Evolutionary conservation across 2,329 filamentous ascomycete genomes (phyloP).

Genomic region (Talaromyces atroroseus): DNA sequence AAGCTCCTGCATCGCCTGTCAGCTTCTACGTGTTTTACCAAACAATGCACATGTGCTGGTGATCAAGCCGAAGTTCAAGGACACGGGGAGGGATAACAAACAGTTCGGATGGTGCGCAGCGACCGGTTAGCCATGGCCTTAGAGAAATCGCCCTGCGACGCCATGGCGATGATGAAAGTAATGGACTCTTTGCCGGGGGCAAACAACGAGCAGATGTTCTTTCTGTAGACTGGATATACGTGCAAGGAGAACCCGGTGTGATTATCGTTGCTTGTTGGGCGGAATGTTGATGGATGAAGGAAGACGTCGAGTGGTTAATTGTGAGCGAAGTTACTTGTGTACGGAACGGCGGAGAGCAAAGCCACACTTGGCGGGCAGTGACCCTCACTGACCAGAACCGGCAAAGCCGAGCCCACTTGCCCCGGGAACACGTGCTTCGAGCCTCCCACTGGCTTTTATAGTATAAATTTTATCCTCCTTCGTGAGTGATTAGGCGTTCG

Average conservation of each 20-base stretch:
- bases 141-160: conserved; percentile 29
- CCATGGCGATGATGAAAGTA: conserved; percentile 22
- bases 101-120: conserved; percentile 80
- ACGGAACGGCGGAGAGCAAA: conserved; percentile 2
- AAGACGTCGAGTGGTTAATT: not conserved
- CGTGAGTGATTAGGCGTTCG: not conserved
- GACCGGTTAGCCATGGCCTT: conserved; percentile 71
- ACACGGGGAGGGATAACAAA: conserved; percentile 38
- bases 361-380: conserved; percentile 6
- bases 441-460: not conserved
- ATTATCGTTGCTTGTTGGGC: not conserved
- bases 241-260: not conserved
- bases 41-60: not conserved
- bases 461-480: too few species aligned
- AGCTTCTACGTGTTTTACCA: not conserved
- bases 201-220: not conserved
- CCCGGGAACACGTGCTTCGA: not conserved
- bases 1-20: conserved; percentile 61
- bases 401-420: not conserved
- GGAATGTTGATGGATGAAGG: conserved; percentile 1
- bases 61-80: not conserved
- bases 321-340: not conserved
- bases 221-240: not conserved
- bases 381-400: not conserved
- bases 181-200: not conserved